Conservation (phyloP, 208 protist species). For the Giardia duodenalis region DNA sequence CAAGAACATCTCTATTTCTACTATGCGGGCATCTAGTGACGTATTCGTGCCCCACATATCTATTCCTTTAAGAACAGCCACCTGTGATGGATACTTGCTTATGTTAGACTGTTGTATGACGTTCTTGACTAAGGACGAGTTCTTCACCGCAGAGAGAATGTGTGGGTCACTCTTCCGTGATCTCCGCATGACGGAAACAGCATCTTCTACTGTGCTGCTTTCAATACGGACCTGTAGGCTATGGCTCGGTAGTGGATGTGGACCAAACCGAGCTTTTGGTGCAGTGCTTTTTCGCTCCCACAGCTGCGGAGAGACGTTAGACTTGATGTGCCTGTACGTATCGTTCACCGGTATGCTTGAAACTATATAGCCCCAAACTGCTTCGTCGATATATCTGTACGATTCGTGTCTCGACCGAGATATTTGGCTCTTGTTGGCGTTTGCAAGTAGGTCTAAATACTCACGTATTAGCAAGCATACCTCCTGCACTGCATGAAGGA, state of each 20-base stretch:
- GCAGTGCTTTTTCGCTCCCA: not conserved
- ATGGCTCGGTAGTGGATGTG: not conserved
- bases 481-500: not conserved
- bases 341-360: not conserved
- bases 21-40: not conserved
- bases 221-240: not conserved
- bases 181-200: not conserved
- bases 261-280: not conserved
- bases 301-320: not conserved
- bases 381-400: not conserved
- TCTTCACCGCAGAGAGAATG: not conserved
- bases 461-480: not conserved
- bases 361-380: not conserved
- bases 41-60: not conserved
- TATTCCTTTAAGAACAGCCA: not conserved
- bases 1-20: not conserved
- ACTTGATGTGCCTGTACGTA: not conserved
- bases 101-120: not conserved
- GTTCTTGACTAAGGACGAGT: not conserved
- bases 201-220: not conserved
- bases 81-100: not conserved
- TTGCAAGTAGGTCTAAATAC: not conserved
- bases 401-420: not conserved
- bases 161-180: not conserved
- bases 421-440: not conserved